A percentile compares a stretch with the other conserved stretches of the same genome.
Conservation (phyloP, 495 filamentous ascomycete genomes). For the Parmelia sp. region DNA sequence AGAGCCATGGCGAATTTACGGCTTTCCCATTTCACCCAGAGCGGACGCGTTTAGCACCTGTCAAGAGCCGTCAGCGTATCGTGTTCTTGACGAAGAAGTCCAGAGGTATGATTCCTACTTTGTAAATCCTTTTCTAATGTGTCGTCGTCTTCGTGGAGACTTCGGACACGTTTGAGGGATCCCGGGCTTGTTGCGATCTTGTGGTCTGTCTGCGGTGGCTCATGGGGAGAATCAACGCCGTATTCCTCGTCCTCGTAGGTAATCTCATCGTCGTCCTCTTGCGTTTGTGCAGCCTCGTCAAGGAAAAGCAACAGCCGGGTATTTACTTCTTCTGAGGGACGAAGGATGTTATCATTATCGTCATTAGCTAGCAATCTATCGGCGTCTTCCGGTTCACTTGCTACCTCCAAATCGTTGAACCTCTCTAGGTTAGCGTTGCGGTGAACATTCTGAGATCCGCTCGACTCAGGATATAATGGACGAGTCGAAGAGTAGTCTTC, state of each 20-base stretch:
- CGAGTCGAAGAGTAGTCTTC: background rate
- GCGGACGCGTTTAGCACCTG: constrained; percentile 14
- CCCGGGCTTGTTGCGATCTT: constrained; percentile 11
- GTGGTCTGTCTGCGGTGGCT: background rate
- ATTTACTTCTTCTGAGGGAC: constrained; percentile 1
- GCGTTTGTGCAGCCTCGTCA: background rate
- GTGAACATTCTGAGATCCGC: background rate
- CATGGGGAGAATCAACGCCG: constrained; percentile 17
- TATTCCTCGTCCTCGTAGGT: constrained; percentile 40
- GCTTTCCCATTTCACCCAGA: background rate
- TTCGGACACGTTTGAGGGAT: constrained; percentile 21
- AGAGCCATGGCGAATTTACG: background rate
- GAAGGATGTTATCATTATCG: constrained; percentile 11
- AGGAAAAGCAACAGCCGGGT: background rate
- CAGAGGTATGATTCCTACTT: background rate
- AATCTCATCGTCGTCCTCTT: constrained; percentile 36
- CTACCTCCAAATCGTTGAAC: background rate
- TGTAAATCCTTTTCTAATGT: constrained; percentile 1
- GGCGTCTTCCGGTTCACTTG: background rate
- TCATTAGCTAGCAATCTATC: background rate
- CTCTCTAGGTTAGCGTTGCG: background rate
- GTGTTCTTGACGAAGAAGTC: background rate
- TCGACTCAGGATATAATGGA: background rate
- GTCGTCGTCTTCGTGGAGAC: constrained; percentile 25
- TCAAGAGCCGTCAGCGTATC: background rate